Base-by-base conservation (phyloP, 164 flowering plant species). In the Paratinospora sagittata region DNA sequence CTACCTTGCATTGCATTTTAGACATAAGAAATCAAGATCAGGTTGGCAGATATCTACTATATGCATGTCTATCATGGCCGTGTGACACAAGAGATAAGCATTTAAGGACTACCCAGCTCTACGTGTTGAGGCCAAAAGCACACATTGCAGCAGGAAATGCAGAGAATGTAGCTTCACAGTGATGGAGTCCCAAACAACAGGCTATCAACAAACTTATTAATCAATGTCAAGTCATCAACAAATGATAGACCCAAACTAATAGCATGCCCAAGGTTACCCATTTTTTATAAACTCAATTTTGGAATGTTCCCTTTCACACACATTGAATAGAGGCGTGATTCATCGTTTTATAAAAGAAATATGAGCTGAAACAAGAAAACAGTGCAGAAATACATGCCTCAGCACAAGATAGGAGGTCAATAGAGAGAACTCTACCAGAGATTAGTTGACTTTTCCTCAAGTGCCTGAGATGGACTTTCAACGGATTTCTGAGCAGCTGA, bases 401-500 rank as follows among this genome's bases (percentile, higher is more conserved):
- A 37, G n/a, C 8, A 43, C 65, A 66, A 24, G 19, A 23, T 34
- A n/a, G 23, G 49, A 30, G 27, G 21, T 39, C 71, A 34, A 34
- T 21, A 45, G 13, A 27, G 62, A 60, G 30, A 14, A 74, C 34
- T 57, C 26, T 85, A 91, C 93, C 86, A 63, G 24, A 75, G 58
- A 8, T 78, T 73, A 70, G 72, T 45, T 65, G 82, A 58, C 69
- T 69, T 72, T 17, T 66, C 80, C 58, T 71, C 81, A 21, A 67
- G 58, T 17, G 68, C 71, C 73, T 34, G 57, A 37, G 83, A 73
- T 64, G 82, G 58, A 73, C 73, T 79, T 75, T 81, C 81, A 72
- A 55, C 33, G 74, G 74, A 60, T 27, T 63, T 74, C 19, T 47
- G 66, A 75, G 74, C 76, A 69, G 76, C 27, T 63, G 74, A 77